Evolutionary conservation across 2,329 filamentous ascomycete genomes (phyloP).

Genomic region (Periconia sp.): DNA sequence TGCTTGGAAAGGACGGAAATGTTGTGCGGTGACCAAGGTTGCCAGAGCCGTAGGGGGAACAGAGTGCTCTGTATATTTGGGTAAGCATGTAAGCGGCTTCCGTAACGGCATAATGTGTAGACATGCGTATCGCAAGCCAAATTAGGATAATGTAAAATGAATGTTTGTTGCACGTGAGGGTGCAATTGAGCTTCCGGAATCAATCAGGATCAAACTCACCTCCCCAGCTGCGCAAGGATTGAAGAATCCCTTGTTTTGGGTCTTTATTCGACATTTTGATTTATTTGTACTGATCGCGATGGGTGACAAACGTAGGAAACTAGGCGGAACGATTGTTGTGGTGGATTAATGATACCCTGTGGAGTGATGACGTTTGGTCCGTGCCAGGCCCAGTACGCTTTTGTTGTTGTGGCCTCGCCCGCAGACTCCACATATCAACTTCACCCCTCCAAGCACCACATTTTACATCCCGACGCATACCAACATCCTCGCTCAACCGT

Average conservation of each 20-base stretch:
- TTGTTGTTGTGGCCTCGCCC: slow-evolving; percentile 32
- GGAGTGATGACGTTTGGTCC: slow-evolving; percentile 21
- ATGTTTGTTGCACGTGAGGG: slow-evolving; percentile 21
- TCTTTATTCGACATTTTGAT: slow-evolving; percentile 43
- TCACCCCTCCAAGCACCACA: slow-evolving; percentile 5
- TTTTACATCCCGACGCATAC: not conserved
- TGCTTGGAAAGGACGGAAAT: slow-evolving; percentile 65
- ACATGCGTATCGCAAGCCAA: not conserved
- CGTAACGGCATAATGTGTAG: no score
- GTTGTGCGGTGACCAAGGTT: slow-evolving; percentile 66
- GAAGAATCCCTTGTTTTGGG: slow-evolving; percentile 43
- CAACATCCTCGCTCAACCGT: not conserved
- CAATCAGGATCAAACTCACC: slow-evolving; percentile 42
- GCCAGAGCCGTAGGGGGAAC: slow-evolving; percentile 67
- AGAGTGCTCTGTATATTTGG: slow-evolving; percentile 55
- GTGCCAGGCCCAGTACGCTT: slow-evolving; percentile 18
- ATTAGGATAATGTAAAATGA: not conserved
- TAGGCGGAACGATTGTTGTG: not conserved
- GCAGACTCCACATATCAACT: slow-evolving; percentile 10
- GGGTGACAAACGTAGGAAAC: not conserved
- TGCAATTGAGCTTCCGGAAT: not conserved
- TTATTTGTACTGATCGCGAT: no score
- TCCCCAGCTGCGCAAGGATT: slow-evolving; percentile 54
- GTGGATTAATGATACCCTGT: not conserved
- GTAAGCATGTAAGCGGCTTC: not conserved